Evolutionary conservation across 2,329 filamentous ascomycete genomes (phyloP).

Genomic region (Calonectria honghensis): DNA sequence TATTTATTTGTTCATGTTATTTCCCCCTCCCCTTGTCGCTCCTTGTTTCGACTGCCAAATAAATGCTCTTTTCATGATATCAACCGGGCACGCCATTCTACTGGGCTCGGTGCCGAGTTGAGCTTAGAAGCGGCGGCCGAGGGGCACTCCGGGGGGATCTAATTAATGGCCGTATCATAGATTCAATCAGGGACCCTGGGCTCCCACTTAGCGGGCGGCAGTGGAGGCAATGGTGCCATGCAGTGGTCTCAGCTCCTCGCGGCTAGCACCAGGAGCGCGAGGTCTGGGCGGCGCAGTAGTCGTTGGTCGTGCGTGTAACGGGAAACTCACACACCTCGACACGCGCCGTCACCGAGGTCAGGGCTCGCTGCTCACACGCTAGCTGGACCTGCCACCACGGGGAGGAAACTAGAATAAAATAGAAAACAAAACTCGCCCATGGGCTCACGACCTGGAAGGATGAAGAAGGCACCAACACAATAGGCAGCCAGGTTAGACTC

Average conservation of each 20-base stretch:
- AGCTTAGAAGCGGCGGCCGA: slow-evolving; percentile 17
- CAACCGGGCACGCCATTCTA: slow-evolving; percentile 14
- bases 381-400: not conserved
- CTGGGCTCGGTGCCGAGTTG: slow-evolving; percentile 17
- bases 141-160: slow-evolving; percentile 3
- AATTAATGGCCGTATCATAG: slow-evolving; percentile 29
- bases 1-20: not conserved
- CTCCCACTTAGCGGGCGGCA: slow-evolving; percentile 20
- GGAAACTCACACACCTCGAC: not conserved
- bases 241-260: slow-evolving; percentile 35
- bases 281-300: slow-evolving; percentile 10
- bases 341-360: not conserved
- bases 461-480: not conserved
- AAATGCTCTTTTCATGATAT: not conserved
- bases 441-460: not conserved
- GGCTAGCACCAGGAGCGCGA: slow-evolving; percentile 14
- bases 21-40: not conserved
- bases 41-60: not conserved
- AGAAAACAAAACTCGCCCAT: not conserved
- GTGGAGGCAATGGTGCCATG: slow-evolving; percentile 36
- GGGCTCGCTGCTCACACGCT: not conserved
- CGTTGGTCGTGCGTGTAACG: not conserved
- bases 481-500: slow-evolving; percentile 7
- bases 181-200: slow-evolving; percentile 21
- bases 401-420: not conserved